Percentiles rank a stretch among this genome's conserved stretches.
Evolutionary conservation across 1,139 yeast genomes (phyloP).

Genomic region (Yamadazyma sp.): DNA sequence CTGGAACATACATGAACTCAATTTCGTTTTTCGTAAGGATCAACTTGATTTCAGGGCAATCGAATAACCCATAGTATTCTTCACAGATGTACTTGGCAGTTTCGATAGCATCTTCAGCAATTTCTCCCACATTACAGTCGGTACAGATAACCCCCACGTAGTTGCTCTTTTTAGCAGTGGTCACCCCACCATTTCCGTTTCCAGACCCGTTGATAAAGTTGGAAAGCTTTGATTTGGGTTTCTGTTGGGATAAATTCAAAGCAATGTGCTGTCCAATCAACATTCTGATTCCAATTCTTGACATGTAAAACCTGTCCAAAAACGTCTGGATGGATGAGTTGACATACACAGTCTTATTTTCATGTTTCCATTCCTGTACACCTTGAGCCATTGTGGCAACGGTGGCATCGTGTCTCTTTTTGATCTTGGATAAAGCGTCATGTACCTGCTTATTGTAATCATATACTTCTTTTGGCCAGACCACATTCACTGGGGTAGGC

Average conservation of each 20-base stretch:
- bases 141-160: constrained; percentile 88
- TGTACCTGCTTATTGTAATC: constrained; percentile 70
- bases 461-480: constrained; percentile 76
- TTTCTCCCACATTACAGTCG: constrained; percentile 73
- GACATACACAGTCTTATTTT: constrained; percentile 46
- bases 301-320: constrained; percentile 81
- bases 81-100: constrained; percentile 86
- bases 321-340: constrained; percentile 74
- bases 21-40: constrained; percentile 68
- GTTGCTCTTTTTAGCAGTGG: constrained; percentile 33
- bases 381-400: constrained; percentile 94
- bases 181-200: constrained; percentile 7
- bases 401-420: constrained; percentile 87
- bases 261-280: constrained; percentile 88
- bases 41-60: constrained; percentile 77
- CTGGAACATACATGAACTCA: constrained; percentile 85
- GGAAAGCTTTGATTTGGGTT: constrained; percentile 38
- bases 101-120: constrained; percentile 82
- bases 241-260: constrained; percentile 62
- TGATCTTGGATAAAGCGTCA: constrained; percentile 67
- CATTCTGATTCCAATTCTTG: constrained; percentile 86
- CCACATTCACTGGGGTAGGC: constrained; percentile 49
- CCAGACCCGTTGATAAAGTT: constrained; percentile 32
- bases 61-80: constrained; percentile 80
- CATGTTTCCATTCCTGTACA: constrained; percentile 81